Conservation (phyloP, 768 basidiomycete species). For the Mrakia frigida region DNA sequence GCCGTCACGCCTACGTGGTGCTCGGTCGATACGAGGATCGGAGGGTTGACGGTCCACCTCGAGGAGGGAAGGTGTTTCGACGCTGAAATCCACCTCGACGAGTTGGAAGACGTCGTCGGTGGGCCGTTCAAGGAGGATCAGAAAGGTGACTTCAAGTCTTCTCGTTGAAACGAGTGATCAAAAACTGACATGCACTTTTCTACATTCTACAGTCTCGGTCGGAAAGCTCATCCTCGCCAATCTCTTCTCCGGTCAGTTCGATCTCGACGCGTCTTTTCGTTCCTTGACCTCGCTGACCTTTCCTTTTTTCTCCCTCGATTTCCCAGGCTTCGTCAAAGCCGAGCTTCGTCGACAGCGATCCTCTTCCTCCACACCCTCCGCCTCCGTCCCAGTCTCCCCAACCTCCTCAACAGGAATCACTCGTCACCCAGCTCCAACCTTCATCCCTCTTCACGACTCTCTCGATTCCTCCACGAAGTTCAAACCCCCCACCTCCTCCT, state of each 20-base stretch:
- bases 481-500: not conserved
- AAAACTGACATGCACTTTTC: constrained; percentile 21
- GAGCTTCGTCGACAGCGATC: constrained; percentile 49
- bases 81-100: constrained; percentile 90
- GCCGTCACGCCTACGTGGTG: constrained; percentile 77
- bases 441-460: constrained; percentile 40
- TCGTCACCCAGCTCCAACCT: constrained; percentile 38
- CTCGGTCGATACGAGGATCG: constrained; percentile 80
- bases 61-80: constrained; percentile 79
- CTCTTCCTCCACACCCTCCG: not conserved
- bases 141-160: constrained; percentile 53
- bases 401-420: constrained; percentile 5
- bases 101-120: constrained; percentile 53
- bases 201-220: constrained; percentile 62
- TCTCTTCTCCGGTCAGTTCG: constrained; percentile 53
- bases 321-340: constrained; percentile 57
- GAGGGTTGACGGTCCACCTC: constrained; percentile 78
- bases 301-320: not conserved
- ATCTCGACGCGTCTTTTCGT: not conserved
- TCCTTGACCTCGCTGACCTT: not conserved
- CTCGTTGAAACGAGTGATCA: not conserved
- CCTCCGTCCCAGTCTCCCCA: not conserved
- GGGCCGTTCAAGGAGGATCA: constrained; percentile 69
- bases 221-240: constrained; percentile 88
- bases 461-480: constrained; percentile 2